These are phyloP conservation scores for Dothideomycetidae sp. DNA, from an alignment of 2,329 filamentous ascomycete species.

Conservation along the genomic window DNA sequence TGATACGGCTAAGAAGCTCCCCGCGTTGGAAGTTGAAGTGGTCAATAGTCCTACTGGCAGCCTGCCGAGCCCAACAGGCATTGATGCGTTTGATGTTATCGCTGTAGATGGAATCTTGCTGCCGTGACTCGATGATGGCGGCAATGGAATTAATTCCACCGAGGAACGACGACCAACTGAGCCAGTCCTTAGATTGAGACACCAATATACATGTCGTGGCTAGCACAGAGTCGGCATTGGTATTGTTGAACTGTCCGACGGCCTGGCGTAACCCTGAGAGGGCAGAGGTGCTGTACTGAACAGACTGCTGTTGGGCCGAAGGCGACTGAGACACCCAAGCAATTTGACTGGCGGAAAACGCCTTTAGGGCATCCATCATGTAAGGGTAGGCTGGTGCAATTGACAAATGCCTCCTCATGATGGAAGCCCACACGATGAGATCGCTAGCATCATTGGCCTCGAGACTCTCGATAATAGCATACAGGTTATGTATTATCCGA, in stretches of 20 bases:
- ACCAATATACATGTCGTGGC: conserved; percentile 83
- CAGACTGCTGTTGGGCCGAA: conserved; percentile 74
- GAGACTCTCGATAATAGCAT: conserved; percentile 72
- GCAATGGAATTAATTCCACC: conserved; percentile 82
- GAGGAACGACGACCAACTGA: conserved; percentile 84
- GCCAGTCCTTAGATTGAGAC: conserved; percentile 94
- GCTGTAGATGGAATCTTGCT: conserved; percentile 73
- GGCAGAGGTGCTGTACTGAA: conserved; percentile 74
- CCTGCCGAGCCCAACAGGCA: neutral
- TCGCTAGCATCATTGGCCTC: conserved; percentile 56
- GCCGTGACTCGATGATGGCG: conserved; percentile 81
- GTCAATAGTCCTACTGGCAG: neutral
- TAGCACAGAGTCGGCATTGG: conserved; percentile 80
- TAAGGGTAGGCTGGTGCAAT: conserved; percentile 71
- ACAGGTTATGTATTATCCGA: conserved; percentile 80
- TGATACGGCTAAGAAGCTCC: conserved; percentile 25
- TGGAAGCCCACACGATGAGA: conserved; percentile 83
- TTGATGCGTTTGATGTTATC: conserved; percentile 48
- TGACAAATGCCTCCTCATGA: conserved; percentile 56
- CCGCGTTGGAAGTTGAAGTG: conserved; percentile 6
- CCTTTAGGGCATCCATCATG: conserved; percentile 86
- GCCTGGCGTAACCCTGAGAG: conserved; percentile 79
- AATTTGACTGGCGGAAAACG: conserved; percentile 88
- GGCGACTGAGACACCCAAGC: conserved; percentile 77
- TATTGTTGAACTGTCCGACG: conserved; percentile 68